Conservation (phyloP, 1,284 basidiomycete genomes). For the Pascua sp. region DNA sequence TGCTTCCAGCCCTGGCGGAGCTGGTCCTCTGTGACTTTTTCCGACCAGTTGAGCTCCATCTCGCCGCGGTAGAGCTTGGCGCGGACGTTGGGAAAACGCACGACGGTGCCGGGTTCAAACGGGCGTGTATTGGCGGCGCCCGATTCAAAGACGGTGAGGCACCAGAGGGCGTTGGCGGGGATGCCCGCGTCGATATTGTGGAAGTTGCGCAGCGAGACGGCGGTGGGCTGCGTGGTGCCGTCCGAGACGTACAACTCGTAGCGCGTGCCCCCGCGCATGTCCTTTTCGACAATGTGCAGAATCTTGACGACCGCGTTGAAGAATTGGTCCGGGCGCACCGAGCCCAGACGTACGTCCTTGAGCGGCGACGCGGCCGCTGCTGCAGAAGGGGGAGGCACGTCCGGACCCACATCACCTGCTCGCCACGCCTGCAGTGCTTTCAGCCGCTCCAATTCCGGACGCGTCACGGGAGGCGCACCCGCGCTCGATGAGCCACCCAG, state of each 20-base stretch:
- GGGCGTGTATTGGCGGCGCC: neutral
- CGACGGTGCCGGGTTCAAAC: conserved; percentile 20
- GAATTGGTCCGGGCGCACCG: conserved; percentile 1
- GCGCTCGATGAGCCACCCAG: neutral
- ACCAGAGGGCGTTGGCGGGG: conserved; percentile 3
- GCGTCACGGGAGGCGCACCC: neutral
- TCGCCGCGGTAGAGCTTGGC: conserved; percentile 18
- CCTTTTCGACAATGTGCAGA: conserved; percentile 12
- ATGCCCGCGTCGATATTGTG: conserved; percentile 15
- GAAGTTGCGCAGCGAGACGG: conserved; percentile 22
- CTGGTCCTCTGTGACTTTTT: conserved; percentile 27
- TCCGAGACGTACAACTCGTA: conserved; percentile 39
- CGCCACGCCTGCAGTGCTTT: neutral
- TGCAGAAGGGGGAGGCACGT: neutral
- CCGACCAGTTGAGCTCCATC: conserved; percentile 35
- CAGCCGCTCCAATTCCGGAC: neutral
- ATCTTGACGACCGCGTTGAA: conserved; percentile 24
- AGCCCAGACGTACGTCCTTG: neutral
- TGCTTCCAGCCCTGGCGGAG: conserved; percentile 21
- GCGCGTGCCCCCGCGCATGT: conserved; percentile 2
- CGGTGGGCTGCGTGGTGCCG: conserved; percentile 24
- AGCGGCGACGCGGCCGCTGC: neutral
- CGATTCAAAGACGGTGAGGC: neutral
- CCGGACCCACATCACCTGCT: conserved; percentile 17
- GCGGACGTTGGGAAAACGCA: conserved; percentile 29